phyloP scores from a whole-genome alignment of 2,329 filamentous ascomycete genomes.

The Plenodomus tracheiphilus region DNA sequence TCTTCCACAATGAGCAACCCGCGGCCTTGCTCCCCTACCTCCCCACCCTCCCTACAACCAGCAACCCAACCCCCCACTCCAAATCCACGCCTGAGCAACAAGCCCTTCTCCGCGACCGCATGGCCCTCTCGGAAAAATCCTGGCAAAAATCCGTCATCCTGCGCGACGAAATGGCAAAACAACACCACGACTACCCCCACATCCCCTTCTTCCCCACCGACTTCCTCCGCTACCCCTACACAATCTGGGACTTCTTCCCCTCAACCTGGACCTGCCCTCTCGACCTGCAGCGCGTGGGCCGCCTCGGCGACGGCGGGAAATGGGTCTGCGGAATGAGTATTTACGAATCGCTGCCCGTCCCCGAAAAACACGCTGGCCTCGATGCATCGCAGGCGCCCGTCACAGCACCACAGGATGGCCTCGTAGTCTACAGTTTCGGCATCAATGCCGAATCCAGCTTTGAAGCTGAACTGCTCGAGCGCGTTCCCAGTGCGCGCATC shows the following conservation, averaged over 20 bases:
- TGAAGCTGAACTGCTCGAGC: conserved; percentile 40
- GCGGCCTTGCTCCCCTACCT: conserved; percentile 29
- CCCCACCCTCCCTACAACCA: conserved; percentile 20
- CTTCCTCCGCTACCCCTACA: conserved; percentile 37
- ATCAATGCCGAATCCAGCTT: conserved; percentile 41
- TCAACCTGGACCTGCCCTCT: conserved; percentile 40
- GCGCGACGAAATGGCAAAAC: conserved; percentile 30
- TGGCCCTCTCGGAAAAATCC: conserved; percentile 33
- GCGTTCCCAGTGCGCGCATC: conserved; percentile 34
- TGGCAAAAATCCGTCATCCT: conserved; percentile 35
- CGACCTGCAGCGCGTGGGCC: conserved; percentile 37
- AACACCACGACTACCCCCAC: conserved; percentile 32
- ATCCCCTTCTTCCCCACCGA: conserved; percentile 37
- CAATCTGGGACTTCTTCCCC: conserved; percentile 41
- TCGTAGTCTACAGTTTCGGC: conserved; percentile 40
- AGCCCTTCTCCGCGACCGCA: conserved; percentile 33
- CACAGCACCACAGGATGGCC: conserved; percentile 18
- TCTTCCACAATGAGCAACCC: conserved; percentile 31
- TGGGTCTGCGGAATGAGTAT: conserved; percentile 42
- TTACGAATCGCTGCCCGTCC: conserved; percentile 30
- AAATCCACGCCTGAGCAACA: conserved; percentile 14
- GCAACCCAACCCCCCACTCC: background rate
- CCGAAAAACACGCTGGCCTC: conserved; percentile 7
- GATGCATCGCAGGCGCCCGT: conserved; percentile 17
- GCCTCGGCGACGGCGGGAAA: conserved; percentile 39